These are phyloP conservation scores for Lecanicillium sp. DNA, from an alignment of 2,329 filamentous ascomycete genomes.

Conservation along the genomic window DNA sequence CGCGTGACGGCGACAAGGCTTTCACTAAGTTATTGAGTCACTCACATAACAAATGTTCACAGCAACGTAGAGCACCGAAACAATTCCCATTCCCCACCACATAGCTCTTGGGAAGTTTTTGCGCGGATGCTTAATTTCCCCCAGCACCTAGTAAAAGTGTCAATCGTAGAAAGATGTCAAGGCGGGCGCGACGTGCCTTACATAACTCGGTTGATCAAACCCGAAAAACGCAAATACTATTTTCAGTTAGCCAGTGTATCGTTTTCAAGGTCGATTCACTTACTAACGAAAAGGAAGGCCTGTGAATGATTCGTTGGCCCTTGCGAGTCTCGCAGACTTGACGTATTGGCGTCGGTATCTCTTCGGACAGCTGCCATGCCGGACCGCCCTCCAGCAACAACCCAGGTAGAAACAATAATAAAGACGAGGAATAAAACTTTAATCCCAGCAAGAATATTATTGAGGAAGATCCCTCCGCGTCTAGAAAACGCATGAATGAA, in stretches of 20 bases:
- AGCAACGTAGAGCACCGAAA: slow-evolving; percentile 25
- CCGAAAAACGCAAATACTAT: slow-evolving; percentile 28
- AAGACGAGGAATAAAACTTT: slow-evolving; percentile 40
- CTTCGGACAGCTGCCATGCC: slow-evolving; percentile 17
- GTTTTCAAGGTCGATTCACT: slow-evolving; percentile 16
- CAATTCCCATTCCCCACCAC: slow-evolving; percentile 19
- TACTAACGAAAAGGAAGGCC: slow-evolving; percentile 28
- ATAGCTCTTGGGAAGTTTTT: slow-evolving; percentile 25
- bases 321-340: too few relatives aligned
- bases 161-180: neutral
- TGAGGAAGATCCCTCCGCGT: slow-evolving; percentile 40
- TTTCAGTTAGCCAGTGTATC: neutral
- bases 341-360: slow-evolving; percentile 14
- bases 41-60: slow-evolving; percentile 30
- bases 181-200: neutral
- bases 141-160: slow-evolving; percentile 16
- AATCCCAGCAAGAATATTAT: slow-evolving; percentile 41
- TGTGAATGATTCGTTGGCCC: slow-evolving; percentile 12
- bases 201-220: slow-evolving; percentile 30
- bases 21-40: too few relatives aligned
- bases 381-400: slow-evolving; percentile 20
- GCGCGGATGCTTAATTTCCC: slow-evolving; percentile 22
- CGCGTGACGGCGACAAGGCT: too few relatives aligned
- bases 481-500: slow-evolving; percentile 41
- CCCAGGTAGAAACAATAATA: slow-evolving; percentile 28